Conservation (phyloP, 2,329 filamentous ascomycete species). For the Aspergillus brasiliensis region DNA sequence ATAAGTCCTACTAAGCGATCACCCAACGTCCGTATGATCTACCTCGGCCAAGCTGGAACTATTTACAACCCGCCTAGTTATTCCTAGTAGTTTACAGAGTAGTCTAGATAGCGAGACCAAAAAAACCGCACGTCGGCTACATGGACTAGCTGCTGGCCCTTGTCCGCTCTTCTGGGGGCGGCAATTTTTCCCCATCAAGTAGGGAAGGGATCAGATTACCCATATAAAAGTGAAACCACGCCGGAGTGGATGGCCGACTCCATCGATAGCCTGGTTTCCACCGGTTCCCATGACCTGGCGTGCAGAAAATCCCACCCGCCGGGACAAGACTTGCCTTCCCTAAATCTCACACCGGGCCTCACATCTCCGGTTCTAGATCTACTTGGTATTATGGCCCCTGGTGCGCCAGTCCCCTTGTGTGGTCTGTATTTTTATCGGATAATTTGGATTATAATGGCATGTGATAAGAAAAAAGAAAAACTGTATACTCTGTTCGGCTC, state of each 20-base stretch:
- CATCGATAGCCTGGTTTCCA: neutral
- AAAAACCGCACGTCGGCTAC: neutral
- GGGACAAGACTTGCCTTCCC: constrained; percentile 3
- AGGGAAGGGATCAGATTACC: neutral
- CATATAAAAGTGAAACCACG: neutral
- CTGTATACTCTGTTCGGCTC: neutral
- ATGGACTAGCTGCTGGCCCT: neutral
- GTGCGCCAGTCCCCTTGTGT: neutral
- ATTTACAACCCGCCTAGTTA: neutral
- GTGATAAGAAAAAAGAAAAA: neutral
- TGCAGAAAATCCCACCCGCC: constrained; percentile 3
- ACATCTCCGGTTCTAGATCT: constrained; percentile 3
- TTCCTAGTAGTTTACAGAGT: no score
- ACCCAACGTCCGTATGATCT: neutral
- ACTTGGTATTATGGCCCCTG: neutral
- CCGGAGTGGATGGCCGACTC: neutral
- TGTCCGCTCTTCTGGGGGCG: neutral
- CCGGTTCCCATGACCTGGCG: constrained; percentile 2
- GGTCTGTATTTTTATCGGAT: neutral
- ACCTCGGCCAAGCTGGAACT: neutral
- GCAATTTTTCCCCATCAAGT: neutral
- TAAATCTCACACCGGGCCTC: constrained; percentile 3
- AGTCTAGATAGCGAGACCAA: no score
- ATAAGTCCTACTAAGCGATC: neutral
- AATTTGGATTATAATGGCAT: constrained; percentile 1